Percentiles rank a stretch among this genome's conserved stretches.
These are phyloP conservation scores for Fusarium sp. DNA, from an alignment of 2,329 filamentous ascomycete genomes.

Conservation along the genomic window DNA sequence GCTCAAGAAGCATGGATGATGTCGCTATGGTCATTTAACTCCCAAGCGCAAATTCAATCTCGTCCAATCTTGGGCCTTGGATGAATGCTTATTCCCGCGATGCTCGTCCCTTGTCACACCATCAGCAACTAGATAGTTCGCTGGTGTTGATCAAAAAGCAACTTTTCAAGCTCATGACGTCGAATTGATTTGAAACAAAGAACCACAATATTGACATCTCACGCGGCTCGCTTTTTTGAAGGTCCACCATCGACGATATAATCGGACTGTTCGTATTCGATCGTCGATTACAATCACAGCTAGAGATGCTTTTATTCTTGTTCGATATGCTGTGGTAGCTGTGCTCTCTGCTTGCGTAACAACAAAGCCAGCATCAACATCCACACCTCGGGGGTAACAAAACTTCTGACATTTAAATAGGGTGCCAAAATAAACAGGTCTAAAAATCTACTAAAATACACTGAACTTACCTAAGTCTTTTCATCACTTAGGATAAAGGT, in stretches of 20 bases:
- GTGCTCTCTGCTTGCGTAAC: conserved; percentile 8
- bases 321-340: background rate
- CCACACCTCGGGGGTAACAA: background rate
- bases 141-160: conserved; percentile 34
- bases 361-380: background rate
- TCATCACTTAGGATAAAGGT: background rate
- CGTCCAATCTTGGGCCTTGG: conserved; percentile 31
- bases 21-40: conserved; percentile 20
- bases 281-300: background rate
- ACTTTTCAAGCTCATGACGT: conserved; percentile 35
- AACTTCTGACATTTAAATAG: background rate
- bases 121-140: conserved; percentile 8
- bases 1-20: conserved; percentile 12
- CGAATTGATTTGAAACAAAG: conserved; percentile 35
- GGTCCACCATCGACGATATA: conserved; percentile 16
- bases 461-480: background rate
- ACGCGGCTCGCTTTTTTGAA: conserved; percentile 6
- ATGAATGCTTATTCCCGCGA: conserved; percentile 37
- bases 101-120: conserved; percentile 36
- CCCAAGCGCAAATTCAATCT: conserved; percentile 8
- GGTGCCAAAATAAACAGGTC: background rate
- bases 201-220: conserved; percentile 34
- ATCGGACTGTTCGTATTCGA: background rate
- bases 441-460: background rate
- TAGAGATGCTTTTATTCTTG: conserved; percentile 3